Percentiles rank a stretch among this genome's conserved stretches.
These are phyloP conservation scores for Arachis monticola DNA, from an alignment of 331 rosid species.

Conservation along the genomic window DNA sequence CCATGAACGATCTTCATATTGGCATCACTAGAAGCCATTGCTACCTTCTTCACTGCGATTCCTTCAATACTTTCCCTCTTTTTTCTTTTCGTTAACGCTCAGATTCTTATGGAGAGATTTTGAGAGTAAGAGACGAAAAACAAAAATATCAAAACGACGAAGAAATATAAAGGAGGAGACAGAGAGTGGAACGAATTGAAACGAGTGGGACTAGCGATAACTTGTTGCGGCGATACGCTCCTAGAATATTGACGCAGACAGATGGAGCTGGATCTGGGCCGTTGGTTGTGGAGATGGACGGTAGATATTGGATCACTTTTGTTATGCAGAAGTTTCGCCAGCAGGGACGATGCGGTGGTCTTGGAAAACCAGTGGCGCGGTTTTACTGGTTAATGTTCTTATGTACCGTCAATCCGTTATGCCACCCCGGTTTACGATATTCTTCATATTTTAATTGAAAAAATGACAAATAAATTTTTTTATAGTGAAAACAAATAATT, in stretches of 20 bases:
- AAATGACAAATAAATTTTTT: too few species aligned
- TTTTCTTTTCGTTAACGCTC: not conserved
- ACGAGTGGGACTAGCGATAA: not conserved
- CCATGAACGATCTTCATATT: constrained; percentile 58
- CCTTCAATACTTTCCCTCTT: constrained; percentile 5
- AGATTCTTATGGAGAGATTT: not conserved
- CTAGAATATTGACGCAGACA: constrained; percentile 21
- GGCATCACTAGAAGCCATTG: constrained; percentile 46
- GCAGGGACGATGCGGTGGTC: constrained; percentile 2
- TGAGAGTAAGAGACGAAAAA: constrained; percentile 7
- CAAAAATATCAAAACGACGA: too few species aligned
- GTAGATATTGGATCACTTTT: constrained; percentile 1
- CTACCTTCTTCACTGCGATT: not conserved
- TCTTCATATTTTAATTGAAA: too few species aligned
- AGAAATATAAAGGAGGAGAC: not conserved
- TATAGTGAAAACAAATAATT: too few species aligned
- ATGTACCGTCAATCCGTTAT: too few species aligned
- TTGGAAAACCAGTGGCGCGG: constrained; percentile 33
- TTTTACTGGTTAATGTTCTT: constrained; percentile 8
- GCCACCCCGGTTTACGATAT: too few species aligned
- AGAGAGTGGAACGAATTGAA: not conserved
- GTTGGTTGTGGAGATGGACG: constrained; percentile 1
- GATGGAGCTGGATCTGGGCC: constrained; percentile 18
- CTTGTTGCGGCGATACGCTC: constrained; percentile 16
- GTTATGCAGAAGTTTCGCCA: not conserved